Conservation (phyloP, 768 basidiomycete species). For the Mycena kentingensis region DNA sequence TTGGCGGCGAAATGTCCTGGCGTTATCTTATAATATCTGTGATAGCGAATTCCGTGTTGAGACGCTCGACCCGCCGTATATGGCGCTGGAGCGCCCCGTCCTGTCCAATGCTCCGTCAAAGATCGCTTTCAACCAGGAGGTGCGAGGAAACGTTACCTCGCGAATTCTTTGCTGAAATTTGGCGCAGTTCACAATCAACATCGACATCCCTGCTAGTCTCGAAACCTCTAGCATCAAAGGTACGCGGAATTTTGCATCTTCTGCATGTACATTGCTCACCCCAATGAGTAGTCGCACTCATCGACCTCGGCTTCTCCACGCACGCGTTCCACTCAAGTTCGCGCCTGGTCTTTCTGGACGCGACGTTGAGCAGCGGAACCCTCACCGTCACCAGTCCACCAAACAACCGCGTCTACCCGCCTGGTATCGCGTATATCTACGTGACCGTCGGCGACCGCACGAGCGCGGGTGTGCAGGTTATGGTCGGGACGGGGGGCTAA, state of each 20-base stretch:
- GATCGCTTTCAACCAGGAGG: conserved; percentile 25
- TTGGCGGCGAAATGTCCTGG: too few species aligned
- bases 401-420: conserved; percentile 34
- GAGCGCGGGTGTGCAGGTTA: conserved; percentile 11
- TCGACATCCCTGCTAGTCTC: conserved; percentile 27
- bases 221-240: conserved; percentile 17
- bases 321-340: conserved; percentile 37
- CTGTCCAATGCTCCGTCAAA: conserved; percentile 25
- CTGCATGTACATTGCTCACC: too few species aligned
- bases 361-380: conserved; percentile 29
- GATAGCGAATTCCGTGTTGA: conserved; percentile 29
- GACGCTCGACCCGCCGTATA: conserved; percentile 33
- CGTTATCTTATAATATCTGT: too few species aligned
- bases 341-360: conserved; percentile 32
- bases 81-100: conserved; percentile 16
- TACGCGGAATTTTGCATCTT: neutral
- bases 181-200: conserved; percentile 11
- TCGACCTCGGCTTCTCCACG: conserved; percentile 34
- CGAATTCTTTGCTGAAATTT: too few species aligned
- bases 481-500: conserved; percentile 9
- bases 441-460: conserved; percentile 8
- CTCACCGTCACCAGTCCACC: conserved; percentile 35
- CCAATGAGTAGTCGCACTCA: conserved; percentile 30
- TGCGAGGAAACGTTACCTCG: too few species aligned
- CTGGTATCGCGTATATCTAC: conserved; percentile 25